Evolutionary conservation across 345 rosid genomes (phyloP).

Genomic region (Eucalyptus melliodora): DNA sequence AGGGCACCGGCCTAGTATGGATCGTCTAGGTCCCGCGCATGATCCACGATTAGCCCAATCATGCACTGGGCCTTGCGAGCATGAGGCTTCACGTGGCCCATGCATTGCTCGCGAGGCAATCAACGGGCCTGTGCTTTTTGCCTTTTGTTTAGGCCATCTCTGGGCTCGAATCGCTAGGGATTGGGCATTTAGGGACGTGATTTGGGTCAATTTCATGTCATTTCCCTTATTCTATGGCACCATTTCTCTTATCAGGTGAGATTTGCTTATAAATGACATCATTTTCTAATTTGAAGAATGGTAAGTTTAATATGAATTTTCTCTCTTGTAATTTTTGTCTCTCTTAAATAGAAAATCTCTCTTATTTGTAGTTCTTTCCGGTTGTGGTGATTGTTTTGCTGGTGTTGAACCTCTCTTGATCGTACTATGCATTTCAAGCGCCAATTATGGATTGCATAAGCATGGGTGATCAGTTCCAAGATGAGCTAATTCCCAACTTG

Average conservation of each 20-base stretch:
- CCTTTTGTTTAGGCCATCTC: background rate
- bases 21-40: background rate
- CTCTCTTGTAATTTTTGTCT: background rate
- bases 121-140: background rate
- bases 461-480: fast-evolving
- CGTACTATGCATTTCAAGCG: background rate
- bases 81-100: background rate
- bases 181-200: background rate
- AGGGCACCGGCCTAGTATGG: background rate
- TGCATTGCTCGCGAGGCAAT: background rate
- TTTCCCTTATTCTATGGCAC: background rate
- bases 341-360: background rate
- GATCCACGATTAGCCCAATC: background rate
- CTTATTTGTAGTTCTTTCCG: background rate
- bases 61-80: background rate
- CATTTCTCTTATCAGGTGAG: background rate
- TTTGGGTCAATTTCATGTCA: background rate
- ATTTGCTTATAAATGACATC: background rate
- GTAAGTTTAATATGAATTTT: background rate
- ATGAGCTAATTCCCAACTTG: no score
- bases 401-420: background rate
- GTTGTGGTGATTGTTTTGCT: background rate
- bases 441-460: background rate
- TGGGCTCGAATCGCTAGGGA: background rate
- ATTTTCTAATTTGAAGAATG: background rate